phyloP scores from a whole-genome alignment of 78 protist genomes.

The Bigelowiella natans region DNA sequence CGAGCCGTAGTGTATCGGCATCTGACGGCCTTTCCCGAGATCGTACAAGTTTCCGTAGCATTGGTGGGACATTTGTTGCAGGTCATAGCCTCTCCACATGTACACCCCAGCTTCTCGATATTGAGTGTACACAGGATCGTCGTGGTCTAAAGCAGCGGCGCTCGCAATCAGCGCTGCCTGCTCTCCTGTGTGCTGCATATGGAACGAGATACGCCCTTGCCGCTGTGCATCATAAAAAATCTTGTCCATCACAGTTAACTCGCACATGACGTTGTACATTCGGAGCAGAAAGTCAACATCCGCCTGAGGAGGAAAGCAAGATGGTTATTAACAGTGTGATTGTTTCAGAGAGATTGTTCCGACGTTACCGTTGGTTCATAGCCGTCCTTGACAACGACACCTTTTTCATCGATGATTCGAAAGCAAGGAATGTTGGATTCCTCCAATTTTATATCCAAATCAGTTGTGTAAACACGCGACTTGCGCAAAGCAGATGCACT shows the following conservation, averaged over 20 bases:
- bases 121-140: neutral
- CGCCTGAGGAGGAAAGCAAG: too few relatives aligned
- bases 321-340: too few relatives aligned
- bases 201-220: conserved; percentile 27
- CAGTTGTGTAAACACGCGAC: neutral
- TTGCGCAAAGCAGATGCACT: too few relatives aligned
- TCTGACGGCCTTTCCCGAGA: conserved; percentile 83
- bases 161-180: neutral
- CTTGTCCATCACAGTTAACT: conserved; percentile 1
- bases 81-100: conserved; percentile 72
- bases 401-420: neutral
- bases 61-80: conserved; percentile 66
- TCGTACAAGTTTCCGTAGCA: conserved; percentile 65
- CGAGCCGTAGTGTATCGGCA: conserved; percentile 92
- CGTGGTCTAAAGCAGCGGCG: conserved; percentile 5
- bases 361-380: neutral
- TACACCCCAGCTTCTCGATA: conserved; percentile 27
- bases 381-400: neutral
- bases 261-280: neutral
- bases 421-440: neutral
- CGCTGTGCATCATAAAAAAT: conserved; percentile 23
- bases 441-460: neutral
- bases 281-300: too few relatives aligned
- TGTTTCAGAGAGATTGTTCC: too few relatives aligned
- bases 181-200: neutral